phyloP scores from a whole-genome alignment of 352 stramenopile genomes.

The Pythium chondricola region DNA sequence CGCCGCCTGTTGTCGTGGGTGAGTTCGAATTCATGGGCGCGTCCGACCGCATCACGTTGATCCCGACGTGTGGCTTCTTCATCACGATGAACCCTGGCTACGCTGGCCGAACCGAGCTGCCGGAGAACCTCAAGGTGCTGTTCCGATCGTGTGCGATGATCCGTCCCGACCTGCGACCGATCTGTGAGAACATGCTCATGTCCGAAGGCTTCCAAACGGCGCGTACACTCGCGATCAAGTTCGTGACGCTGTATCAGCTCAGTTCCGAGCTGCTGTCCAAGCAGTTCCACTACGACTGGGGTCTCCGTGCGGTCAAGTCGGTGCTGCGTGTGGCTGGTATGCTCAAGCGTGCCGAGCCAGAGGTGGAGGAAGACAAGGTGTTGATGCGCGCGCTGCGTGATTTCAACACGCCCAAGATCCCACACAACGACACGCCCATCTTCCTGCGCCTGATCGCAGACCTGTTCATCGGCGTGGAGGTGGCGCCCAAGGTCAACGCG shows the following conservation, averaged over 20 bases:
- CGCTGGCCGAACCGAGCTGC: conserved; percentile 79
- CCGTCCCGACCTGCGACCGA: conserved; percentile 90
- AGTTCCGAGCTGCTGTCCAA: conserved; percentile 82
- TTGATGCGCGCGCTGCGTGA: conserved; percentile 82
- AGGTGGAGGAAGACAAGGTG: conserved; percentile 84
- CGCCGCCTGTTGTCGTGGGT: conserved; percentile 85
- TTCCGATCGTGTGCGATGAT: conserved; percentile 93
- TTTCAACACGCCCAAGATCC: conserved; percentile 87
- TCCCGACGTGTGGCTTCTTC: conserved; percentile 89
- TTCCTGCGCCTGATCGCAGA: conserved; percentile 85
- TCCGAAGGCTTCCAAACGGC: conserved; percentile 86
- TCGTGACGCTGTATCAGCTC: conserved; percentile 87
- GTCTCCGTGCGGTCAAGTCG: conserved; percentile 85
- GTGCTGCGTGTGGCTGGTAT: conserved; percentile 84
- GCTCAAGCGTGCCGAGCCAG: conserved; percentile 72
- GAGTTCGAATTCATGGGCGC: conserved; percentile 87
- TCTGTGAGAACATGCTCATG: conserved; percentile 90
- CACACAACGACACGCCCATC: conserved; percentile 82
- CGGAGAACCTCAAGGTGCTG: conserved; percentile 90
- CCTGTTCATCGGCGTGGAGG: conserved; percentile 90
- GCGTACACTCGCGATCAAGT: conserved; percentile 89
- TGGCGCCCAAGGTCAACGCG: conserved; percentile 93
- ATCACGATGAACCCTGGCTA: conserved; percentile 96
- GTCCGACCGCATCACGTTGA: conserved; percentile 79
- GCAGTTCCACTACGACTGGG: conserved; percentile 91